phyloP scores from a whole-genome alignment of 2,329 filamentous ascomycete species.

The Aureobasidium namibiae region DNA sequence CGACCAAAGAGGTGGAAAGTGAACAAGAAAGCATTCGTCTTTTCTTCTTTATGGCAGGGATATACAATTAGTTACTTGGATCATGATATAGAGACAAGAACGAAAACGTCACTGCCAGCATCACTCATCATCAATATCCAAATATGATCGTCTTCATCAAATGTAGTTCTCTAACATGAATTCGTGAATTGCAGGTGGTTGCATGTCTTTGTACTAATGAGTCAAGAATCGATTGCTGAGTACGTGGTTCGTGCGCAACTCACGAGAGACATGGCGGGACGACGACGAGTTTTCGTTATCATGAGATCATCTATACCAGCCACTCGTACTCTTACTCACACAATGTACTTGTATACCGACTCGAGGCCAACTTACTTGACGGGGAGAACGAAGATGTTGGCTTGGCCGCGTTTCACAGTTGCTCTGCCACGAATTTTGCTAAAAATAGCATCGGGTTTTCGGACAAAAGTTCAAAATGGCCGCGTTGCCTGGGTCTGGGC shows the following conservation, averaged over 20 bases:
- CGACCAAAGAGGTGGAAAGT: background rate
- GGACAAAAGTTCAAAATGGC: background rate
- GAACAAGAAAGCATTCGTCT: background rate
- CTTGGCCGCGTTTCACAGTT: background rate
- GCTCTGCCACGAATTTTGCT: background rate
- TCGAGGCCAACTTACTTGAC: background rate
- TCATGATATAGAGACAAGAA: background rate
- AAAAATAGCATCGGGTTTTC: background rate
- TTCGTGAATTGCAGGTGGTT: no score
- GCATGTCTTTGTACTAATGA: no score
- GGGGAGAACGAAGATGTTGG: background rate
- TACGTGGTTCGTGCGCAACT: background rate
- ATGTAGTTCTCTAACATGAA: no score
- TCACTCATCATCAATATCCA: background rate
- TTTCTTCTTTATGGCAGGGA: background rate
- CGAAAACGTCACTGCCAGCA: background rate
- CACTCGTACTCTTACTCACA: background rate
- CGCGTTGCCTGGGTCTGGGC: slow-evolving; percentile 3
- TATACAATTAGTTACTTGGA: background rate
- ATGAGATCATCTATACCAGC: background rate
- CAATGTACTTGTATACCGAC: no score
- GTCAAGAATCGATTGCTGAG: background rate
- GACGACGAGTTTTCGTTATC: background rate
- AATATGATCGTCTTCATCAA: no score
- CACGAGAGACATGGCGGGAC: no score